Percentiles rank a stretch among this genome's conserved stretches.
These are phyloP conservation scores for Helianthus tuberosus DNA, from an alignment of 129 eudicot genomes.

Conservation along the genomic window DNA sequence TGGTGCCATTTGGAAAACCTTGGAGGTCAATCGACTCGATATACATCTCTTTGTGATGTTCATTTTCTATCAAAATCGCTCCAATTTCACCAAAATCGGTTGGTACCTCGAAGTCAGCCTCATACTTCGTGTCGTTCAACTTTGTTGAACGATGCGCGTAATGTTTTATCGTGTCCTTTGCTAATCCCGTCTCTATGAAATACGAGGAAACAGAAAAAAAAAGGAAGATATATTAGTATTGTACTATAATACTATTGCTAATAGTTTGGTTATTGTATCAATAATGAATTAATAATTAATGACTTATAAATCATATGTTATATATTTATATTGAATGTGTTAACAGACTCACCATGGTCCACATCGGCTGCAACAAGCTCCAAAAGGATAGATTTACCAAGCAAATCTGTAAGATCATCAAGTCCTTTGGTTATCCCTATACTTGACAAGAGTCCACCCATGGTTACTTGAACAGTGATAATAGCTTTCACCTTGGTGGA, in stretches of 20 bases:
- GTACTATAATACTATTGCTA: not conserved
- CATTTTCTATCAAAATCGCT: constrained; percentile 58
- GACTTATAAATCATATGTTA: no score
- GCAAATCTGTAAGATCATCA: constrained; percentile 53
- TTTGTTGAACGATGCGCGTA: constrained; percentile 42
- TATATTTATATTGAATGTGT: no score
- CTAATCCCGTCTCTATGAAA: constrained; percentile 43
- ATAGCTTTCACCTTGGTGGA: constrained; percentile 38
- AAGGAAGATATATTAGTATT: not conserved
- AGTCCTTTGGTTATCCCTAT: constrained; percentile 37
- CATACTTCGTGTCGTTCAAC: constrained; percentile 34
- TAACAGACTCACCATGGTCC: constrained; percentile 40
- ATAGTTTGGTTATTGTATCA: no score
- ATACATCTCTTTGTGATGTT: constrained; percentile 67
- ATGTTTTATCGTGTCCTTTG: constrained; percentile 39
- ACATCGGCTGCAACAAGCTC: constrained; percentile 69
- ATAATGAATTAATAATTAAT: no score
- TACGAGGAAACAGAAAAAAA: not conserved
- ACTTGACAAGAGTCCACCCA: constrained; percentile 46
- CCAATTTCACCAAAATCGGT: constrained; percentile 61
- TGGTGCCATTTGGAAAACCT: constrained; percentile 40
- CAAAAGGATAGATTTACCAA: constrained; percentile 61
- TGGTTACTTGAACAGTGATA: constrained; percentile 46
- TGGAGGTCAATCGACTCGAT: constrained; percentile 43
- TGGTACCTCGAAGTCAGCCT: constrained; percentile 44